These are phyloP conservation scores for Isabelozyma gotoi DNA, from an alignment of 805 yeast species.

Conservation along the genomic window DNA sequence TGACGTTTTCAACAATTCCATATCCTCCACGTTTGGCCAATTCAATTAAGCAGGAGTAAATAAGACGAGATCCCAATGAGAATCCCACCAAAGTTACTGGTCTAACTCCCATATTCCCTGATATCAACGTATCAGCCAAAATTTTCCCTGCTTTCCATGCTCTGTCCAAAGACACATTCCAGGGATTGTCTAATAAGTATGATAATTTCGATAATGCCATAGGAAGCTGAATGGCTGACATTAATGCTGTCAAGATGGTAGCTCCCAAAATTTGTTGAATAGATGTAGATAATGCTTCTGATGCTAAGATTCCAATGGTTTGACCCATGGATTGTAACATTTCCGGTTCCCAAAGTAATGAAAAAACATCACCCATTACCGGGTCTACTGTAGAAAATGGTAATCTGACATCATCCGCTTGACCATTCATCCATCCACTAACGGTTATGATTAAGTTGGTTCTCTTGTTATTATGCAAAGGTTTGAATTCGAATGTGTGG, in stretches of 20 bases:
- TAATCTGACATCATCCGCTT: conserved; percentile 89
- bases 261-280: conserved; percentile 94
- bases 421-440: conserved; percentile 97
- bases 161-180: conserved; percentile 95
- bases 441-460: conserved; percentile 85
- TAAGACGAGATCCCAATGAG: conserved; percentile 88
- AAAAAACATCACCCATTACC: conserved; percentile 92
- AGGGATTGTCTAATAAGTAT: conserved; percentile 90
- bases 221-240: conserved; percentile 92
- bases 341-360: conserved; percentile 97
- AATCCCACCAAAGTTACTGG: conserved; percentile 93
- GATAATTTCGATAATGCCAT: conserved; percentile 88
- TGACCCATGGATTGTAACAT: conserved; percentile 96
- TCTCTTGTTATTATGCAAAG: conserved; percentile 86
- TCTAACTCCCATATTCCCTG: conserved; percentile 86
- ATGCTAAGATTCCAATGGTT: conserved; percentile 88
- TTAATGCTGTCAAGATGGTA: conserved; percentile 81
- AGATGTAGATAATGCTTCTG: conserved; percentile 89
- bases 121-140: conserved; percentile 84
- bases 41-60: conserved; percentile 85
- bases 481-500: conserved; percentile 88
- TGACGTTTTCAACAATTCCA: conserved; percentile 88
- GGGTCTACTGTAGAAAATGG: conserved; percentile 98
- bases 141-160: conserved; percentile 96
- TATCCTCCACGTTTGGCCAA: conserved; percentile 81